Conservation (phyloP, 2,329 filamentous ascomycete genomes). For the Fusarium sp. region DNA sequence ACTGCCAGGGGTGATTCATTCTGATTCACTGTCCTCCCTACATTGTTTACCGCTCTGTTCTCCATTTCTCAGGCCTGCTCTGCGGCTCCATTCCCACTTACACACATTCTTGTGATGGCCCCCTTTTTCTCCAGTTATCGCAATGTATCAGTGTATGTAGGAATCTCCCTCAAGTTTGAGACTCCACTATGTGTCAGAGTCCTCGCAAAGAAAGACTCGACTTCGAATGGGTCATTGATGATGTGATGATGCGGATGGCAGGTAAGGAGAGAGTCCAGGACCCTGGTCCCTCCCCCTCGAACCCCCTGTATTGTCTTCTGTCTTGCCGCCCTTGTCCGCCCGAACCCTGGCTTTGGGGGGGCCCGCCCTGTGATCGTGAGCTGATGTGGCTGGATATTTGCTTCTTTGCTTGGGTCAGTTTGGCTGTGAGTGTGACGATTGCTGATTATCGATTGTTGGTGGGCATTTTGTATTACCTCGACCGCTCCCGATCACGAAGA, state of each 20-base stretch:
- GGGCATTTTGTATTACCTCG: neutral
- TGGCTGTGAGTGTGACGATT: slow-evolving; percentile 2
- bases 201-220: slow-evolving; percentile 4
- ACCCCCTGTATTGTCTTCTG: slow-evolving; percentile 22
- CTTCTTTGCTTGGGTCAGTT: slow-evolving; percentile 27
- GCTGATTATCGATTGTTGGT: slow-evolving; percentile 20
- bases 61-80: neutral
- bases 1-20: slow-evolving; percentile 10
- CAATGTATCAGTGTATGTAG: neutral
- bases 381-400: slow-evolving; percentile 25
- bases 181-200: slow-evolving; percentile 18
- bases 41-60: slow-evolving; percentile 7
- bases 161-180: slow-evolving; percentile 1
- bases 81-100: slow-evolving; percentile 4
- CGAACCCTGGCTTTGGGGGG: slow-evolving; percentile 22
- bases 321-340: slow-evolving; percentile 33
- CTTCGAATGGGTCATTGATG: neutral
- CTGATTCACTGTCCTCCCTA: slow-evolving; percentile 6
- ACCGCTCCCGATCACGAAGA: slow-evolving; percentile 1
- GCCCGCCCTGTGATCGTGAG: slow-evolving; percentile 28
- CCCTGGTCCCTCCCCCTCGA: slow-evolving; percentile 22
- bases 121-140: slow-evolving; percentile 12
- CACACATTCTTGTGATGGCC: slow-evolving; percentile 14
- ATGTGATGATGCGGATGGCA: slow-evolving; percentile 10
- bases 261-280: slow-evolving; percentile 8